These are phyloP conservation scores for Parietaria judaica DNA, from an alignment of 306 rosid genomes.

Conservation along the genomic window DNA sequence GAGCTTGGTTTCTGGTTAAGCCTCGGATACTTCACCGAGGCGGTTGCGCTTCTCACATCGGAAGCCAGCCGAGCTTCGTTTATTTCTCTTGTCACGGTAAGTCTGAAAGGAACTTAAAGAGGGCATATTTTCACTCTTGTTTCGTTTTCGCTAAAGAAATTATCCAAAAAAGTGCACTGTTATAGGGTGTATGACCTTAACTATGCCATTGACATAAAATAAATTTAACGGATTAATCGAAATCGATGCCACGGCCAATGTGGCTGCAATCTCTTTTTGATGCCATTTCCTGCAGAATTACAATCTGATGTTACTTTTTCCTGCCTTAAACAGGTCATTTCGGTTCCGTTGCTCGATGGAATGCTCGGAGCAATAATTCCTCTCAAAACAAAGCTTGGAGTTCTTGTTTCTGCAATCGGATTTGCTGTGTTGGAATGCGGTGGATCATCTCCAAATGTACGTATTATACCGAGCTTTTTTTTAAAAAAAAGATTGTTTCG, in stretches of 20 bases:
- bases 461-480: background rate
- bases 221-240: too few species aligned
- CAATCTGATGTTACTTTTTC: background rate
- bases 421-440: conserved; percentile 67
- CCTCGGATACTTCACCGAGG: conserved; percentile 65
- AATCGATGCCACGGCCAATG: too few species aligned
- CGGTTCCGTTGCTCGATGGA: conserved; percentile 74
- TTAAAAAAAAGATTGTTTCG: background rate
- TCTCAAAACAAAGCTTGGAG: conserved; percentile 61
- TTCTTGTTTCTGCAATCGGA: conserved; percentile 54
- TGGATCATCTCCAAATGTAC: conserved; percentile 56
- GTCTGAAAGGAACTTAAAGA: background rate
- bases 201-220: too few species aligned
- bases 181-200: too few species aligned
- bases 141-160: too few species aligned
- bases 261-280: too few species aligned
- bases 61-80: conserved; percentile 78
- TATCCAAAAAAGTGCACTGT: too few species aligned
- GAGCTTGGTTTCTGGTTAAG: conserved; percentile 78
- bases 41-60: conserved; percentile 61
- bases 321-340: conserved; percentile 40
- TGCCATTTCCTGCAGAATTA: too few species aligned
- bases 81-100: conserved; percentile 49
- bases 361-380: conserved; percentile 52
- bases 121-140: too few species aligned